A percentile compares a stretch with the other conserved stretches of the same genome.
Conservation (phyloP, 1,139 yeast genomes). For the Debaryomycetaceae sp. region DNA sequence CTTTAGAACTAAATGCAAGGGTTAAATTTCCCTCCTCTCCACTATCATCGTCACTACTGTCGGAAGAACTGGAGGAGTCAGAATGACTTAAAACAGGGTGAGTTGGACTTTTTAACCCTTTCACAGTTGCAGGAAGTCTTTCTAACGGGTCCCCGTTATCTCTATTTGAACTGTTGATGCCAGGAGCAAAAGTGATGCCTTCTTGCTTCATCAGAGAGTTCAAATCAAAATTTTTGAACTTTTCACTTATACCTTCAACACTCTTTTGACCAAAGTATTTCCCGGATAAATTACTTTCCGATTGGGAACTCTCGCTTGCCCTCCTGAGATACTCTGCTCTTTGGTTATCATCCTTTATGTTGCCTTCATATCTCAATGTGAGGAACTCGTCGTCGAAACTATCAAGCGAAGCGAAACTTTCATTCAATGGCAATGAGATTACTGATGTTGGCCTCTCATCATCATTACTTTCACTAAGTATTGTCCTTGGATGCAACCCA, state of each 20-base stretch:
- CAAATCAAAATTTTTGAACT: conserved; percentile 37
- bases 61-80: conserved; percentile 9
- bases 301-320: conserved; percentile 1
- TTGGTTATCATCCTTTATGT: conserved; percentile 7
- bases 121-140: conserved; percentile 5
- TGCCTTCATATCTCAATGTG: conserved; percentile 29
- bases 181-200: conserved; percentile 6
- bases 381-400: conserved; percentile 63
- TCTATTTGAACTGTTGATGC: conserved; percentile 2
- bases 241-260: conserved; percentile 23
- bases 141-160: conserved; percentile 11
- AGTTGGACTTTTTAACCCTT: conserved; percentile 1
- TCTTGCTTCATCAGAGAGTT: conserved; percentile 34
- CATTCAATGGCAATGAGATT: conserved; percentile 59
- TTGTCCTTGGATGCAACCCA: conserved; percentile 23
- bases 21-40: conserved; percentile 51
- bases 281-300: conserved; percentile 11
- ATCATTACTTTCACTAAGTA: conserved; percentile 27
- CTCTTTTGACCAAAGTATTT: conserved; percentile 1
- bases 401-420: conserved; percentile 75
- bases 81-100: not conserved
- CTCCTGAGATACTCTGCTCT: not conserved
- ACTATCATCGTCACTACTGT: conserved; percentile 33
- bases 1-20: conserved; percentile 47
- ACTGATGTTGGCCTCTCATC: conserved; percentile 30